A percentile compares a stretch with the other conserved stretches of the same genome.
These are phyloP conservation scores for Kodamaea restingae DNA, from an alignment of 805 yeast species.

Conservation along the genomic window DNA sequence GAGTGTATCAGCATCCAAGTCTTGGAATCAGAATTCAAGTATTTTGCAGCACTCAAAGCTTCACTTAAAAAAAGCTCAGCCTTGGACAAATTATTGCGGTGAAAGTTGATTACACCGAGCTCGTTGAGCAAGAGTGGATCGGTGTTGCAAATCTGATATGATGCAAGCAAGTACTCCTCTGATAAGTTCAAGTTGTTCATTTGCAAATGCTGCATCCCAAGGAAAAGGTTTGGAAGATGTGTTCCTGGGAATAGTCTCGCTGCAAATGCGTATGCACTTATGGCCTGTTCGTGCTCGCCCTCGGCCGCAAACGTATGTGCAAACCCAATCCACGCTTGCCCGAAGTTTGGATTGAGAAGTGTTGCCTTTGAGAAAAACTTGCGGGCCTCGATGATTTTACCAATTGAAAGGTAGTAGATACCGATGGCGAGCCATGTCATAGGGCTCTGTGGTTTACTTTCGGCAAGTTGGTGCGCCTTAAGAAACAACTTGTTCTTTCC, in stretches of 20 bases:
- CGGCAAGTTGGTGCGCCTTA: constrained; percentile 81
- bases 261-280: constrained; percentile 94
- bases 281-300: constrained; percentile 98
- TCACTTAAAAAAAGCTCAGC: constrained; percentile 70
- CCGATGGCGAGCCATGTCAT: constrained; percentile 93
- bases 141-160: constrained; percentile 71
- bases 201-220: constrained; percentile 95
- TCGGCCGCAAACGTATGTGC: constrained; percentile 97
- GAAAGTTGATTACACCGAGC: constrained; percentile 86
- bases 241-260: constrained; percentile 87
- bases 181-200: constrained; percentile 80
- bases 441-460: constrained; percentile 72
- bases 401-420: constrained; percentile 74
- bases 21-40: constrained; percentile 70
- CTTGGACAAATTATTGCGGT: constrained; percentile 57
- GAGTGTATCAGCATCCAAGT: constrained; percentile 84
- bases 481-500: constrained; percentile 77
- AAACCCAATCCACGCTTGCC: constrained; percentile 97
- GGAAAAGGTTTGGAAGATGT: constrained; percentile 80
- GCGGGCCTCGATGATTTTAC: constrained; percentile 76
- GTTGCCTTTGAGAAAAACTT: constrained; percentile 87
- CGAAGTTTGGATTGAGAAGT: constrained; percentile 80
- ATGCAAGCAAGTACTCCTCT: constrained; percentile 74
- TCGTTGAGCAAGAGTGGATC: constrained; percentile 91
- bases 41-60: constrained; percentile 67